Evolutionary conservation across 2,329 filamentous ascomycete species (phyloP), one percentile per base, ranked within the genome.

Genomic region (Fusarium domesticum): DNA sequence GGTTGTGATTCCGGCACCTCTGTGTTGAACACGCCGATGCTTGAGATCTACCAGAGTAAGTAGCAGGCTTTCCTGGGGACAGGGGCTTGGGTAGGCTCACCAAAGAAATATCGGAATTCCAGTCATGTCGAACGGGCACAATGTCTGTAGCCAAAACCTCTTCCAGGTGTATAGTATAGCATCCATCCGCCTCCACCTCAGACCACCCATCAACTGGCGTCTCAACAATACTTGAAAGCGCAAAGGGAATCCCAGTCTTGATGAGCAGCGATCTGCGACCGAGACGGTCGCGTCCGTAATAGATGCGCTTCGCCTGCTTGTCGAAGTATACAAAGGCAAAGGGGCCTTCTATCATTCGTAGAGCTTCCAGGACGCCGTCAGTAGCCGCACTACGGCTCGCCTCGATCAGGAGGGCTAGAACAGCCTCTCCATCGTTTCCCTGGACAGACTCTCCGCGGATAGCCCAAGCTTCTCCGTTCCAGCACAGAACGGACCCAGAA

Each of bases 391-490:
- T 25, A 56, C 49, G 39, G 54, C 63, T 62, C 57, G 76, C 72
- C 45, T 69, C 58, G 16, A 75, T 59, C 37, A 96, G 72, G 30
- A 78, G 60, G 25, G 73, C 61, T 59, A 92, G 83, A 15, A 97
- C 72, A 6, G 72, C 69, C 58, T 85, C 76, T 3, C 87, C 87
- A 67, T 98, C 93, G 62, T 96, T 96, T 45, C 83, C 87, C 6
- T 60, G 46, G n/a, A 96, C 72, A 1, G 65, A 58, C 8, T 75
- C 57, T 25, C 75, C 76, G 7, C 67, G 69, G 38, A 95, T 75
- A 45, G 78, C 84, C 93, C 93, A 98, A 1, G 90, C 92, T 64
- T 98, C 93, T 34, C 93, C 93, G 62, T 98, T 98, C 93, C 93
- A 98, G 75, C 92, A 96, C 2, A 98, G 74, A 1, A 88, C 72